Evolutionary conservation across 2,329 filamentous ascomycete genomes (phyloP).

Genomic region (Zasmidium cellare): DNA sequence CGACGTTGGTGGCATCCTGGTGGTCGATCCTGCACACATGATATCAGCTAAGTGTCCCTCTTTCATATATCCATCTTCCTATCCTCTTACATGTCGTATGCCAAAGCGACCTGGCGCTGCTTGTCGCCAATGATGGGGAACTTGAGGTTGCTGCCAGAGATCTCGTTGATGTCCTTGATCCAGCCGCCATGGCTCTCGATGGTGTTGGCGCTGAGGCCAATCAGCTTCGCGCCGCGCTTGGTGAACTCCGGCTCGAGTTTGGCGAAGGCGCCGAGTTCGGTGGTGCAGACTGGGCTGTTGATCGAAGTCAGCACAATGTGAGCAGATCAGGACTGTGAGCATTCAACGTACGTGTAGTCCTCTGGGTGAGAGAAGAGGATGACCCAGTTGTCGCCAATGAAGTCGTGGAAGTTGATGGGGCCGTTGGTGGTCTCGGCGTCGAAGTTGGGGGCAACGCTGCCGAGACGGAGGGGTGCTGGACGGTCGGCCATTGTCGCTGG

Average conservation of each 20-base stretch:
- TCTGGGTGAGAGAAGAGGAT: constrained; percentile 71
- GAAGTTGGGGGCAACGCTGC: constrained; percentile 68
- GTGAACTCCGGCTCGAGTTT: constrained; percentile 65
- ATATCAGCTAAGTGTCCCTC: constrained; percentile 9
- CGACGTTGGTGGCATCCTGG: constrained; percentile 60
- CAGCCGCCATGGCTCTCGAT: constrained; percentile 52
- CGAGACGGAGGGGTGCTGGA: constrained; percentile 58
- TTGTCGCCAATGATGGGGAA: constrained; percentile 58
- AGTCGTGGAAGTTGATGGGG: constrained; percentile 70
- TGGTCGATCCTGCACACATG: constrained; percentile 45
- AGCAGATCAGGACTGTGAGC: neutral
- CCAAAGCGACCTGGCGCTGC: constrained; percentile 52
- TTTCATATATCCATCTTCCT: neutral
- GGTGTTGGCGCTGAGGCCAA: constrained; percentile 56
- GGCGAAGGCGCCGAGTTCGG: constrained; percentile 63
- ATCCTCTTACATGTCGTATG: constrained; percentile 49
- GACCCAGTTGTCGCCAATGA: constrained; percentile 69
- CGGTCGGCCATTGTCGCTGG: constrained; percentile 1
- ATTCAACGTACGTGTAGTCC: constrained; percentile 47
- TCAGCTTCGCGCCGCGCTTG: constrained; percentile 63
- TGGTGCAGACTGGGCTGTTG: constrained; percentile 56
- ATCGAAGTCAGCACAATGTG: neutral
- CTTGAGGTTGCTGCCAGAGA: constrained; percentile 47
- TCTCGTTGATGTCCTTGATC: constrained; percentile 56
- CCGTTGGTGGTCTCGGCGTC: constrained; percentile 66